Evolutionary conservation across 2,329 filamentous ascomycete species (phyloP).

Genomic region (Escovopsis sp.): DNA sequence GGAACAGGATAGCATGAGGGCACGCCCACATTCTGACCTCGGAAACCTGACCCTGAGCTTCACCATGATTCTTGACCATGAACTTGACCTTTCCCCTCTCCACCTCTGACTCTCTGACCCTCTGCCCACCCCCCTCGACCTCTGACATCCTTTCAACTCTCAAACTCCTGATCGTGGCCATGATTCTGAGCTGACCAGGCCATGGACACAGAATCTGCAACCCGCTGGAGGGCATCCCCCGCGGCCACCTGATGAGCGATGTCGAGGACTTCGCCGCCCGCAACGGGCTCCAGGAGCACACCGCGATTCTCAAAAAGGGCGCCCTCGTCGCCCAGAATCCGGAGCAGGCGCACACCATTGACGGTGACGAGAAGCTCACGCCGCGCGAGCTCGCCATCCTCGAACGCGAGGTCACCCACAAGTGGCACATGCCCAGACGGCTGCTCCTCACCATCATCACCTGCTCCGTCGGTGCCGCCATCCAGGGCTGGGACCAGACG

Average conservation of each 20-base stretch:
- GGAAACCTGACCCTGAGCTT: no score
- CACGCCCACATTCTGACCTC: no score
- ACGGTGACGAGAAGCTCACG: constrained; percentile 37
- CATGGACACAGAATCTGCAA: constrained; percentile 27
- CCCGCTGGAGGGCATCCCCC: constrained; percentile 33
- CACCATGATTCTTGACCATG: no score
- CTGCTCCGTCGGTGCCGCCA: constrained; percentile 52
- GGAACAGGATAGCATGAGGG: no score
- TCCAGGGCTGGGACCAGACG: constrained; percentile 52
- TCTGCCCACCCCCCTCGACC: no score
- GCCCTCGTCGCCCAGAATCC: constrained; percentile 43
- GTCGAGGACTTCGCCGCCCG: constrained; percentile 44
- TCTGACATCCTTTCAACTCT: no score
- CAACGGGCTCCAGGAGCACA: constrained; percentile 42
- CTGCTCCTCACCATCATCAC: constrained; percentile 52
- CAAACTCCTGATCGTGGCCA: no score
- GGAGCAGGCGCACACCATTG: constrained; percentile 35
- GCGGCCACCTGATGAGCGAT: constrained; percentile 36
- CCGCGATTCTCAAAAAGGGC: constrained; percentile 42
- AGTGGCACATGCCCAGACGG: constrained; percentile 46
- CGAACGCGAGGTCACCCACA: constrained; percentile 44
- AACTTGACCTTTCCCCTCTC: no score
- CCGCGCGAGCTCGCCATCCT: constrained; percentile 43
- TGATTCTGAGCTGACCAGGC: no score
- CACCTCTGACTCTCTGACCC: no score